These are phyloP conservation scores for Candida ficus DNA, from an alignment of 805 yeast species.

Conservation along the genomic window DNA sequence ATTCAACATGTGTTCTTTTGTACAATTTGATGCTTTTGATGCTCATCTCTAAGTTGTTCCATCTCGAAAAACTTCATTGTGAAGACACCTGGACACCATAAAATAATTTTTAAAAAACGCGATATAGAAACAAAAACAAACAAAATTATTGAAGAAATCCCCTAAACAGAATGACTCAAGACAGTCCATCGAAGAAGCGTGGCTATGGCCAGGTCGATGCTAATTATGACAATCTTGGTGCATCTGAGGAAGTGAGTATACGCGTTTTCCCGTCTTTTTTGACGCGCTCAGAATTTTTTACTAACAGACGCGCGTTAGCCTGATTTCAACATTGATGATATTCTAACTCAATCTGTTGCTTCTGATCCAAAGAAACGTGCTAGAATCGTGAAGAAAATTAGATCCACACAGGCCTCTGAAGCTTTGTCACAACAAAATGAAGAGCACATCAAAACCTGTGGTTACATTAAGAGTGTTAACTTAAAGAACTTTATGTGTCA, in stretches of 20 bases:
- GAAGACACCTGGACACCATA: too few species aligned
- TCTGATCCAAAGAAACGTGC: conserved; percentile 7
- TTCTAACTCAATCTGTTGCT: conserved; percentile 15
- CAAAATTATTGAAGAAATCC: too few species aligned
- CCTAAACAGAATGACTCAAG: not conserved
- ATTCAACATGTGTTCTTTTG: too few species aligned
- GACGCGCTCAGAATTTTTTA: not conserved
- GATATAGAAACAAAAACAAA: not conserved
- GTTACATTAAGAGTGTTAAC: conserved; percentile 59
- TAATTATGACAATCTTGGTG: too few species aligned
- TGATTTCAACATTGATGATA: conserved; percentile 16
- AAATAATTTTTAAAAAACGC: too few species aligned
- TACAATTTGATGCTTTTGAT: too few species aligned
- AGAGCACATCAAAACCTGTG: conserved; percentile 33
- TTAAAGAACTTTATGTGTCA: conserved; percentile 89
- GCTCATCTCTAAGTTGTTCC: too few species aligned
- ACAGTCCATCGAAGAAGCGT: not conserved
- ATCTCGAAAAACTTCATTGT: too few species aligned
- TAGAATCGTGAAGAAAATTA: conserved; percentile 7
- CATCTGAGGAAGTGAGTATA: not conserved
- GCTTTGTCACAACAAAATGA: not conserved
- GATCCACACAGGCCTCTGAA: conserved; percentile 14
- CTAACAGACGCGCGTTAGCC: conserved; percentile 1
- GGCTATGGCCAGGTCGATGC: not conserved
- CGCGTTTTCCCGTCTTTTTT: too few species aligned